These are phyloP conservation scores for Cercospora nicotianae DNA, from an alignment of 2,329 filamentous ascomycete genomes.

Conservation along the genomic window DNA sequence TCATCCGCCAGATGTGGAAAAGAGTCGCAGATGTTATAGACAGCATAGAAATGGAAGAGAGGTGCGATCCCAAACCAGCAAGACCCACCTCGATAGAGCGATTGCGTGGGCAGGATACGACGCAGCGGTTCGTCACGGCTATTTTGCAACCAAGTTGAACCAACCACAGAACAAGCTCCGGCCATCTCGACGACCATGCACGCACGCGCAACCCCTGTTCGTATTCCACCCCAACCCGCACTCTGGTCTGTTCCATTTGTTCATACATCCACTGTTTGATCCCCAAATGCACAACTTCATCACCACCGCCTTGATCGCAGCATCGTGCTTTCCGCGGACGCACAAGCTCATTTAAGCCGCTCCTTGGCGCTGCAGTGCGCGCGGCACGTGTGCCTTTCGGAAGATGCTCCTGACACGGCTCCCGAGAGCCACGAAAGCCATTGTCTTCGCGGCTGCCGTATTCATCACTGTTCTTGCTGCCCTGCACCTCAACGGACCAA, in stretches of 20 bases:
- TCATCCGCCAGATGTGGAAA: no score
- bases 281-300: neutral
- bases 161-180: neutral
- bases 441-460: conserved; percentile 7
- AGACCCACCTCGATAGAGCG: neutral
- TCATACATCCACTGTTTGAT: neutral
- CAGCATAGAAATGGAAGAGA: neutral
- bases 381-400: neutral
- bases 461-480: conserved; percentile 9
- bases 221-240: neutral
- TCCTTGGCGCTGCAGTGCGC: neutral
- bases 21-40: neutral
- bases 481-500: conserved; percentile 11
- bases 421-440: conserved; percentile 18
- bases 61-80: neutral
- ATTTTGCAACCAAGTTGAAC: neutral
- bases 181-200: neutral
- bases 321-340: neutral
- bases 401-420: conserved; percentile 17
- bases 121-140: neutral
- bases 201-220: neutral
- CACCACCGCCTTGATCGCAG: neutral
- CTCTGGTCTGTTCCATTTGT: neutral
- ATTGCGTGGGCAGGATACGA: neutral
- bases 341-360: neutral